A percentile compares a stretch with the other conserved stretches of the same genome.
Evolutionary conservation across 345 rosid genomes (phyloP).

Genomic region (Camelina sativa): DNA sequence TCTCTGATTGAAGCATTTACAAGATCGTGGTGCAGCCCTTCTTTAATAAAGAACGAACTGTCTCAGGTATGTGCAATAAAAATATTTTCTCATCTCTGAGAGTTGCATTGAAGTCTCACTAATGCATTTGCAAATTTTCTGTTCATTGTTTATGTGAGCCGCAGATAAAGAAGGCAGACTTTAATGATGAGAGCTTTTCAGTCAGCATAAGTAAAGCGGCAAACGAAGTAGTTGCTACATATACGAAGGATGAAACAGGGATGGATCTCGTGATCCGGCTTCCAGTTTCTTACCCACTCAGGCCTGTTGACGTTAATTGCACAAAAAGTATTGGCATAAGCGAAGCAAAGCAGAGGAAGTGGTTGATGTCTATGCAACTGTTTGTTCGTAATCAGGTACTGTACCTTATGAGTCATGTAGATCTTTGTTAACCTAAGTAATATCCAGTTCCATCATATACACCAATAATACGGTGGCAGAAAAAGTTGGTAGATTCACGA

Average conservation of each 20-base stretch:
- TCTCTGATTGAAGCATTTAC: constrained; percentile 80
- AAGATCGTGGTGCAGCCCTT: constrained; percentile 93
- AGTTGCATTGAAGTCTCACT: constrained; percentile 20
- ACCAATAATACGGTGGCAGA: not conserved
- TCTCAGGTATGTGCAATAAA: constrained; percentile 68
- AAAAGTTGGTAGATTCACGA: not conserved
- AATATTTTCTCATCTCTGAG: constrained; percentile 5
- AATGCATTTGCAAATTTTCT: not conserved
- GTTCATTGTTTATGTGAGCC: constrained; percentile 38
- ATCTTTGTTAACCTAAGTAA: constrained; percentile 31
- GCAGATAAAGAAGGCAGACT: constrained; percentile 91
- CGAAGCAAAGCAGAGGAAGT: constrained; percentile 93
- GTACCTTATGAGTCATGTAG: constrained; percentile 14
- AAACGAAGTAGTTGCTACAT: constrained; percentile 94
- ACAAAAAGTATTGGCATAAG: constrained; percentile 89
- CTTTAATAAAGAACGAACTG: constrained; percentile 71
- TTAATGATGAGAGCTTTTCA: constrained; percentile 83
- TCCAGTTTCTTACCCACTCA: constrained; percentile 86
- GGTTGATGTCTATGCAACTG: constrained; percentile 94
- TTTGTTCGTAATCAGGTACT: constrained; percentile 94
- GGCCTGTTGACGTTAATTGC: constrained; percentile 84
- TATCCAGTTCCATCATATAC: constrained; percentile 2
- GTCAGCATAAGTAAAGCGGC: constrained; percentile 90
- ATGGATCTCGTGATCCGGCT: constrained; percentile 93
- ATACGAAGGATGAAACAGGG: constrained; percentile 91